phyloP scores from a whole-genome alignment of 2,329 filamentous ascomycete genomes.

The Camillea tinctor region DNA sequence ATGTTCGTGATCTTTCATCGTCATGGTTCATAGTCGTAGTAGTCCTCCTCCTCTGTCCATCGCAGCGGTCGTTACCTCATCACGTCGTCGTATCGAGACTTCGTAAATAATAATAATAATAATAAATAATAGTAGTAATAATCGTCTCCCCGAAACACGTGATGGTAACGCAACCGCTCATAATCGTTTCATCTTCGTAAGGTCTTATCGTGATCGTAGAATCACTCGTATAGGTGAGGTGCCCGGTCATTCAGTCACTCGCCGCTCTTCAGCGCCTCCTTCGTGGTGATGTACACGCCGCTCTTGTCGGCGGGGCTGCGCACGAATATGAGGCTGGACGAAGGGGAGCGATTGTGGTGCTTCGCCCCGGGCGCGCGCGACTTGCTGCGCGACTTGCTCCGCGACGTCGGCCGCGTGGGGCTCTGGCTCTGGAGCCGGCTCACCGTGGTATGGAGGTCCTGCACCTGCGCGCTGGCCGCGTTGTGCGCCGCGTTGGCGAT shows the following conservation, averaged over 20 bases:
- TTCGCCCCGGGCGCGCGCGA: conserved; percentile 10
- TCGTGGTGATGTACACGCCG: conserved; percentile 28
- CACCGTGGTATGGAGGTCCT: conserved; percentile 18
- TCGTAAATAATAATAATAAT: neutral
- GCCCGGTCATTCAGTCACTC: conserved; percentile 6
- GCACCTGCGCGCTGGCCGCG: conserved; percentile 12
- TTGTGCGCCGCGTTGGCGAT: conserved; percentile 5
- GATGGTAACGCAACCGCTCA: neutral
- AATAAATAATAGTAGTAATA: neutral
- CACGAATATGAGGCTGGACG: conserved; percentile 27
- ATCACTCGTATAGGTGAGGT: neutral
- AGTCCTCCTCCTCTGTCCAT: too few species aligned
- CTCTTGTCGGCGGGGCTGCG: conserved; percentile 24
- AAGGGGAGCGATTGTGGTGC: conserved; percentile 28
- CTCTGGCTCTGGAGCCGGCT: conserved; percentile 14
- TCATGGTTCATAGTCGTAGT: too few species aligned
- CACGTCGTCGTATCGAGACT: neutral
- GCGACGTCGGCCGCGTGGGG: conserved; percentile 17
- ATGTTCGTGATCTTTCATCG: neutral
- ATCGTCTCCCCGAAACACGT: neutral
- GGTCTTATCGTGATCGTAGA: neutral
- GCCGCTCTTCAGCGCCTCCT: conserved; percentile 25
- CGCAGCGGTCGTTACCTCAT: neutral
- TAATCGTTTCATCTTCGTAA: neutral
- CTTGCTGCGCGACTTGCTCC: conserved; percentile 27